These are phyloP conservation scores for Neophaeococcomyces mojaviensis DNA, from an alignment of 2,329 filamentous ascomycete genomes.

Conservation along the genomic window DNA sequence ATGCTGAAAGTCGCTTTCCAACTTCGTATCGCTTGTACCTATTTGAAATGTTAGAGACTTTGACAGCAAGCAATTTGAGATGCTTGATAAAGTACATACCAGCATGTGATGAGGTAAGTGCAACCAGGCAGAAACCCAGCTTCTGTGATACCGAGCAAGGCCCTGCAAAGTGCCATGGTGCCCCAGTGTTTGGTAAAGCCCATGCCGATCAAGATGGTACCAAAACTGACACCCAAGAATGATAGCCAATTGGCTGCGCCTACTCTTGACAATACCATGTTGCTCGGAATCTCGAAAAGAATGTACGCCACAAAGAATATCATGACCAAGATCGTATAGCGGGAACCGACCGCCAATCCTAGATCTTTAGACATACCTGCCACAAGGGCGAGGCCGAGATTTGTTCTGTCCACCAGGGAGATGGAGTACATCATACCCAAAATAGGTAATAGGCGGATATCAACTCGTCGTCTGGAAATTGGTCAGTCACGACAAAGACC, in stretches of 20 bases:
- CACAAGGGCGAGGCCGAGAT: slow-evolving; percentile 27
- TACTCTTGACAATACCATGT: slow-evolving; percentile 34
- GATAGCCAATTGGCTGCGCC: slow-evolving; percentile 12
- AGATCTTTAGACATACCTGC: slow-evolving; percentile 26
- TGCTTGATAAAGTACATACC: too few relatives aligned
- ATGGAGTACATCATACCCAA: slow-evolving; percentile 21
- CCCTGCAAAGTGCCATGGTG: slow-evolving; percentile 22
- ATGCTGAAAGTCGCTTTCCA: slow-evolving; percentile 23
- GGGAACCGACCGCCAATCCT: slow-evolving; percentile 21
- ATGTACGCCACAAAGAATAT: slow-evolving; percentile 26
- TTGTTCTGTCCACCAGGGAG: slow-evolving; percentile 14
- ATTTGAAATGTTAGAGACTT: too few relatives aligned
- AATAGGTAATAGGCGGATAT: slow-evolving; percentile 25
- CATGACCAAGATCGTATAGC: slow-evolving; percentile 26
- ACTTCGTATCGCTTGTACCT: slow-evolving; percentile 33
- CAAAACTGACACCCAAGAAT: slow-evolving; percentile 6
- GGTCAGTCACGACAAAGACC: too few relatives aligned
- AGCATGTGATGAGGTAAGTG: slow-evolving; percentile 30
- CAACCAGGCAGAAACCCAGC: slow-evolving; percentile 32
- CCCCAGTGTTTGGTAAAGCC: slow-evolving; percentile 25
- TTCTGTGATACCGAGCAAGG: slow-evolving; percentile 26
- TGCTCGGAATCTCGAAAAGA: slow-evolving; percentile 22
- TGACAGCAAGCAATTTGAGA: too few relatives aligned
- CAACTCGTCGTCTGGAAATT: slow-evolving; percentile 14
- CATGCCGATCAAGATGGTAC: slow-evolving; percentile 29